Evolutionary conservation across 495 filamentous ascomycete genomes (phyloP).

Genomic region (Neurospora sublineolata): DNA sequence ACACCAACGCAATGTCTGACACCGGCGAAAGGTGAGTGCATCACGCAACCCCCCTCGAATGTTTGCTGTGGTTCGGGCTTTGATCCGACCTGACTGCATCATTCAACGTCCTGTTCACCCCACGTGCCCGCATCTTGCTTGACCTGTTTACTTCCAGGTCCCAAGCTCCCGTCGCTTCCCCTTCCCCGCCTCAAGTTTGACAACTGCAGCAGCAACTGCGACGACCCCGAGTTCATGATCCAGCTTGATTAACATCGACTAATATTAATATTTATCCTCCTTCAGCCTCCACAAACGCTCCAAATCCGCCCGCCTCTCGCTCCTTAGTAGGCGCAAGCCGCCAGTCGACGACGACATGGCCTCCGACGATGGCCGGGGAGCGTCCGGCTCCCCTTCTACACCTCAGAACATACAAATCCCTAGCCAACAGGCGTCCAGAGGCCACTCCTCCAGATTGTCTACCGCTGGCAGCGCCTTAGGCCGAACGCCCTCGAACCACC

Average conservation of each 20-base stretch:
- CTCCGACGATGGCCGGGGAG: slow-evolving; percentile 28
- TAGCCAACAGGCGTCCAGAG: slow-evolving; percentile 20
- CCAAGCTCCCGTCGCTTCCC: not conserved
- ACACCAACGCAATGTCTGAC: slow-evolving; percentile 26
- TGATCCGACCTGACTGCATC: not conserved
- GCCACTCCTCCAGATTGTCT: slow-evolving; percentile 34
- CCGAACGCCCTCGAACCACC: slow-evolving; percentile 23
- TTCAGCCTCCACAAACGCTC: slow-evolving; percentile 39
- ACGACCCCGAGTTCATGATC: not conserved
- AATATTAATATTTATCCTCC: slow-evolving; percentile 5
- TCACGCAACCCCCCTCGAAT: not conserved
- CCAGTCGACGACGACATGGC: slow-evolving; percentile 32
- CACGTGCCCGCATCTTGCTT: not conserved
- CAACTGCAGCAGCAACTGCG: not conserved
- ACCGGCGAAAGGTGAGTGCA: slow-evolving; percentile 30
- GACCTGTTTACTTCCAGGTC: not conserved
- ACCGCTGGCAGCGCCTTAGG: slow-evolving; percentile 22
- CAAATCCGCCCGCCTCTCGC: slow-evolving; percentile 39
- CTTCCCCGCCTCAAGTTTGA: not conserved
- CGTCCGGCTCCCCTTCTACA: slow-evolving; percentile 18
- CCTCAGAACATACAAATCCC: slow-evolving; percentile 23
- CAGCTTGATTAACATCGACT: not conserved
- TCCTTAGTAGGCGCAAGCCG: slow-evolving; percentile 35
- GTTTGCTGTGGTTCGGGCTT: not conserved
- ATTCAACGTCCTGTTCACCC: not conserved